A percentile compares a stretch with the other conserved stretches of the same genome.
phyloP scores from a whole-genome alignment of 768 basidiomycete species.

The Mycena filopes region DNA sequence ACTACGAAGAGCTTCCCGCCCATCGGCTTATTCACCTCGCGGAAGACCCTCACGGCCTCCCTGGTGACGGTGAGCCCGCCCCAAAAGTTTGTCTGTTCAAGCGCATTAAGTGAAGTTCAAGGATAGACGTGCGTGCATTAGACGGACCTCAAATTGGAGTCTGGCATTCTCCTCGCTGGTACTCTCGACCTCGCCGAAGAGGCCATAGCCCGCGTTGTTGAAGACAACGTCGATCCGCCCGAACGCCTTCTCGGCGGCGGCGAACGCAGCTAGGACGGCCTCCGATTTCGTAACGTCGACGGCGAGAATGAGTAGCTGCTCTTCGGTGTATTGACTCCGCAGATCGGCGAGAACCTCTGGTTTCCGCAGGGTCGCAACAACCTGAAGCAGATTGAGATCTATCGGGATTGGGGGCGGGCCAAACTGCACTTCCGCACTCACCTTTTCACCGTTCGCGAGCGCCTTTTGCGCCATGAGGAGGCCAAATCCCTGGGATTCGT shows the following conservation, averaged over 20 bases:
- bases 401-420: no score
- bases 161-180: conserved; percentile 46
- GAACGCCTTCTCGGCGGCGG: conserved; percentile 45
- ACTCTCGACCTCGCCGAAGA: conserved; percentile 51
- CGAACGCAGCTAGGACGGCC: conserved; percentile 49
- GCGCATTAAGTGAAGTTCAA: no score
- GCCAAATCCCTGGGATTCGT: conserved; percentile 25
- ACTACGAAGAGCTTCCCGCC: conserved; percentile 53
- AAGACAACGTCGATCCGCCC: conserved; percentile 55
- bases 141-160: conserved; percentile 47
- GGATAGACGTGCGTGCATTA: neutral
- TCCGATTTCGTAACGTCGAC: conserved; percentile 49
- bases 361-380: conserved; percentile 53
- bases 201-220: conserved; percentile 52
- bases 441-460: conserved; percentile 30
- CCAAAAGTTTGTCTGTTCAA: conserved; percentile 45
- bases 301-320: conserved; percentile 48
- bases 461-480: conserved; percentile 32
- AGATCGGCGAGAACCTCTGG: conserved; percentile 44
- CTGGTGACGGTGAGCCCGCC: conserved; percentile 45
- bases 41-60: conserved; percentile 47
- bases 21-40: conserved; percentile 50
- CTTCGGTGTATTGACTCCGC: conserved; percentile 39
- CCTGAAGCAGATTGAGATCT: conserved; percentile 8
- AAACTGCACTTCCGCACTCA: neutral